Base-by-base conservation (phyloP, 768 basidiomycete genomes). In the Mycena pura region DNA sequence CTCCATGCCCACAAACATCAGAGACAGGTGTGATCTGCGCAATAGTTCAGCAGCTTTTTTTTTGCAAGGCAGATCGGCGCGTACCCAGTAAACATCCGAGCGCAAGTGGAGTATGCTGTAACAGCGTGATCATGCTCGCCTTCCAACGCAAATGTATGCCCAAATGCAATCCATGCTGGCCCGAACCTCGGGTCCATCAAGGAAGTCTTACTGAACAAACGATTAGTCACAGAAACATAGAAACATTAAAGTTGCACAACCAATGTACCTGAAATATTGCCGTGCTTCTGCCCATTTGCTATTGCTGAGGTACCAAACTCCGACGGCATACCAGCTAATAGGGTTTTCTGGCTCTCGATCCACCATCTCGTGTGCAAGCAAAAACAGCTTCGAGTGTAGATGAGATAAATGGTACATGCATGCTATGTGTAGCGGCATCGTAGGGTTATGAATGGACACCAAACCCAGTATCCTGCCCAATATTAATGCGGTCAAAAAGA, bases 71-170 rank as follows among this genome's bases (percentile, higher is more conserved):
- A 21, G 24, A n/a, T 11, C 25, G n/a, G 10, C 41, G 67, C 84
- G 50, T 71, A 95, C 93, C 96, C 97, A 60, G 91, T 92, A 72
- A 98, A 98, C 81, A 99, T 89, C 32, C 96, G 81, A 5, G 95
- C 93, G 58, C 94, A 95, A 0, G 97, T 99, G 22, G 96, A 98
- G 74, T 99, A 99, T 2, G 97, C 96, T 0, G 95, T 98, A 43
- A 99, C 93, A 3, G 97, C 96, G 69, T 98, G 96, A 68, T 99
- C 96, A 77, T 99, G 97, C 73, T 99, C 97, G 15, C 96, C 96
- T 73, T 99, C 97, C 66, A 93, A 80, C 2, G 96, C 94, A 77
- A 97, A 99, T 0, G 95, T 95, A 74, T 99, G 97, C 10, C 92
- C 97, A 72, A 99, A 99, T 3, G 95, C 93, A 49, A 98, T 86